Evolutionary conservation across 306 rosid genomes (phyloP).

Genomic region (Pyrus betulifolia): DNA sequence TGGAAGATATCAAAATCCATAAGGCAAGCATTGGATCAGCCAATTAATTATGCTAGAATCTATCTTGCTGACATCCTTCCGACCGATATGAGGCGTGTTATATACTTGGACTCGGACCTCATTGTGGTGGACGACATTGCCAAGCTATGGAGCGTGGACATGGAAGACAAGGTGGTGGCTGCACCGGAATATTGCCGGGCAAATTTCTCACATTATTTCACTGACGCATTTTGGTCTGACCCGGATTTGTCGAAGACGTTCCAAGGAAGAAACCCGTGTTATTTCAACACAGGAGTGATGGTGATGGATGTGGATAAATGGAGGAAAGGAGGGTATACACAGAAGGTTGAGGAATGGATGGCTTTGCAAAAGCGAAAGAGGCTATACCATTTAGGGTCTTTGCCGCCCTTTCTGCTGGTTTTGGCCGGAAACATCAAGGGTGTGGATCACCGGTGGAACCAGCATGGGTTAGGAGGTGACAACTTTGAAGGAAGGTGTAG

Average conservation of each 20-base stretch:
- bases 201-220: constrained; percentile 47
- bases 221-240: constrained; percentile 43
- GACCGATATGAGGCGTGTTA: constrained; percentile 29
- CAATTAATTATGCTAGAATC: constrained; percentile 56
- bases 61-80: constrained; percentile 54
- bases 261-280: constrained; percentile 46
- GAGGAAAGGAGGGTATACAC: constrained; percentile 43
- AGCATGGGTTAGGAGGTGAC: constrained; percentile 72
- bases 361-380: constrained; percentile 45
- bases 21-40: constrained; percentile 55
- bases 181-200: constrained; percentile 66
- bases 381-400: constrained; percentile 55
- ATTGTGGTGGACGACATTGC: constrained; percentile 58
- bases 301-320: constrained; percentile 61
- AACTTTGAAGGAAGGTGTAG: constrained; percentile 61
- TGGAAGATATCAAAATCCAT: constrained; percentile 59
- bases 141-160: constrained; percentile 52
- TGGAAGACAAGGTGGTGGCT: constrained; percentile 56
- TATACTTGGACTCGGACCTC: constrained; percentile 58
- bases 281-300: constrained; percentile 74
- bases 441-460: constrained; percentile 70
- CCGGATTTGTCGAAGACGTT: constrained; percentile 24
- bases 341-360: constrained; percentile 66
- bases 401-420: constrained; percentile 62
- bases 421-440: constrained; percentile 60